Evolutionary conservation across 2,329 filamentous ascomycete species (phyloP).

Genomic region (Pseudogymnoascus sp.): DNA sequence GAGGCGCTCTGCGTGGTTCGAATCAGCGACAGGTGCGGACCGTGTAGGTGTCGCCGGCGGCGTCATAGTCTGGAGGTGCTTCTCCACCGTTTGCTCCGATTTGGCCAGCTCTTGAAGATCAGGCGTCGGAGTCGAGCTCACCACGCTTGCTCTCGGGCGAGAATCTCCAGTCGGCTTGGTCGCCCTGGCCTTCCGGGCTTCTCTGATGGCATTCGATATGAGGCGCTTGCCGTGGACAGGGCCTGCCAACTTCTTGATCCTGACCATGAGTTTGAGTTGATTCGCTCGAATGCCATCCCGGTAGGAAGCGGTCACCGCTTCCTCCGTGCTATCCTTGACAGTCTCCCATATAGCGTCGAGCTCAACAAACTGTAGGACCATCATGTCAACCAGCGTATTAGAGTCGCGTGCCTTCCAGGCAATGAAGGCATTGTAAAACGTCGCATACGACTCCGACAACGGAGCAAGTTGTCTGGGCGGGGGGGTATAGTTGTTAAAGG

Average conservation of each 20-base stretch:
- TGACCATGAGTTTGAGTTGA: slow-evolving; percentile 69
- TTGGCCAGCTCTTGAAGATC: slow-evolving; percentile 36
- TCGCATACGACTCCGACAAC: slow-evolving; percentile 62
- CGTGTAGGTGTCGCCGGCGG: slow-evolving; percentile 45
- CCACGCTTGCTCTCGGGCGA: slow-evolving; percentile 58
- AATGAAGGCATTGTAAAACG: slow-evolving; percentile 72
- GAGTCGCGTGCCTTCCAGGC: slow-evolving; percentile 80
- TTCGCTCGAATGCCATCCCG: slow-evolving; percentile 74
- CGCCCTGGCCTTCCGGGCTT: slow-evolving; percentile 58
- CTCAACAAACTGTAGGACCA: slow-evolving; percentile 81
- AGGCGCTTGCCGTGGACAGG: slow-evolving; percentile 62
- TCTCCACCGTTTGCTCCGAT: slow-evolving; percentile 35
- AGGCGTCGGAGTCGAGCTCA: slow-evolving; percentile 33
- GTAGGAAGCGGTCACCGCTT: slow-evolving; percentile 68
- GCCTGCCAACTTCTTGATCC: slow-evolving; percentile 72
- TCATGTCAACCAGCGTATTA: slow-evolving; percentile 69
- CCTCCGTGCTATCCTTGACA: slow-evolving; percentile 70
- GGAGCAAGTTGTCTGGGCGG: slow-evolving; percentile 54
- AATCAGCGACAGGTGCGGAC: slow-evolving; percentile 11
- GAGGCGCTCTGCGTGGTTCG: slow-evolving; percentile 23
- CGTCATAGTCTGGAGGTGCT: slow-evolving; percentile 42
- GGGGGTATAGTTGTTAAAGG: slow-evolving; percentile 59
- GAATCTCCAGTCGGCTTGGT: slow-evolving; percentile 64
- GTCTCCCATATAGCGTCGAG: slow-evolving; percentile 78
- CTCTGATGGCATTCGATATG: slow-evolving; percentile 67